Evolutionary conservation across 495 filamentous ascomycete species (phyloP), one percentile per base, ranked within the genome.

Genomic region (Xylaria bambusicola): DNA sequence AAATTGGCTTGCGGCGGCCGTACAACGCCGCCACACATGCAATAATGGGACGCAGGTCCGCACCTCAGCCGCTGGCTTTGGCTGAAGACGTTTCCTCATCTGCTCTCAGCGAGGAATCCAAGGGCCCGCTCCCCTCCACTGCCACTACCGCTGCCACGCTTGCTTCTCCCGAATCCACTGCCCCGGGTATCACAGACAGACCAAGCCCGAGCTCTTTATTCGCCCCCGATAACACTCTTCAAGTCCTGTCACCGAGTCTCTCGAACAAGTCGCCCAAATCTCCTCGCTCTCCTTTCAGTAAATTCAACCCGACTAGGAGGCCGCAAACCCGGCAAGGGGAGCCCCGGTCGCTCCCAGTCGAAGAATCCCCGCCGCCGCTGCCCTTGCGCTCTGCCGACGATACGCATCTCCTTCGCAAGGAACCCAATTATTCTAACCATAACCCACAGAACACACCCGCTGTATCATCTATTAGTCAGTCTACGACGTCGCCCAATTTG

Each of bases 1-100:
- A 41, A 53, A 60, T 47, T 60, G 57, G 57, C 57, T 21, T 58
- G 56, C 46, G 26, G 26, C 56, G 10, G 42, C 47, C 46, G 42
- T 33, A 48, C 17, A 20, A 61, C 41, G 52, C 51, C 51, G 56
- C 58, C 52, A 50, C 57, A 52, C 36, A 55, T 61, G 58, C 60
- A 71, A 73, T 64, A 61, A 84, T 84, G 81, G 78, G 76, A 56
- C 79, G 81, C 64, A 84, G 81, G 73, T 64, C 75, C 60, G 75
- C 71, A 63, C 80, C 79, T 58, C 77, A 81, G 64, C 78, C 81
- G 72, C 75, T 84, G 71, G 68, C 75, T 61, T 71, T 82, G 60
- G 64, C 66, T 65, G 65, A 48, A 49, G 56, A 71, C 52, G 51
- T 67, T 48, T 61, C 69, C 59, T 64, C 70, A 66, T 69, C 68